Evolutionary conservation across 768 basidiomycete genomes (phyloP).

Genomic region (Rhizopogon vulgaris): DNA sequence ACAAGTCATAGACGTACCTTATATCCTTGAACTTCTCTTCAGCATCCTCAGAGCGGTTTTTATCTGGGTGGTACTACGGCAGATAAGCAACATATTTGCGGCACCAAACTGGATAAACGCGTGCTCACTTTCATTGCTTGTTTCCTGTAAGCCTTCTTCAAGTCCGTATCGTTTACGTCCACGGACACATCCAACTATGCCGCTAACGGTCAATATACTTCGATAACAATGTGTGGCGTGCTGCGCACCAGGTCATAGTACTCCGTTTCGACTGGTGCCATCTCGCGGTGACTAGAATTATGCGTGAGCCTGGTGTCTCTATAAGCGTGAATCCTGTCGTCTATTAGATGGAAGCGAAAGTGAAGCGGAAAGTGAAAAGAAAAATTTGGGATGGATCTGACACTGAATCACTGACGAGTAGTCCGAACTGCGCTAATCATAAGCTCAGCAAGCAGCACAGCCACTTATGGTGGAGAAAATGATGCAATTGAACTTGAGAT

Average conservation of each 20-base stretch:
- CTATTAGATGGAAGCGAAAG: slow-evolving; percentile 3
- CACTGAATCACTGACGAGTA: too few relatives aligned
- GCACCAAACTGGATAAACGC: not conserved
- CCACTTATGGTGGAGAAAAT: not conserved
- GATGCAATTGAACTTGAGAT: too few relatives aligned
- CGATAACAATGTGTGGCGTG: not conserved
- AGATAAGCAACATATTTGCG: not conserved
- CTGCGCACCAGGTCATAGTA: slow-evolving; percentile 77
- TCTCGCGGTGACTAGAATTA: slow-evolving; percentile 20
- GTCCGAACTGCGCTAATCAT: too few relatives aligned
- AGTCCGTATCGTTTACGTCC: slow-evolving; percentile 69
- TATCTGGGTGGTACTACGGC: slow-evolving; percentile 86
- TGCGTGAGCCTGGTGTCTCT: not conserved
- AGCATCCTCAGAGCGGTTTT: slow-evolving; percentile 88
- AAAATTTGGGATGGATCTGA: not conserved
- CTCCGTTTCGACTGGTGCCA: slow-evolving; percentile 88
- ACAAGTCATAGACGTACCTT: slow-evolving; percentile 43
- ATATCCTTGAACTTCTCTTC: slow-evolving; percentile 97
- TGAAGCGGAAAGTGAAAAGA: not conserved
- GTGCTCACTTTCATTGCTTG: slow-evolving; percentile 81
- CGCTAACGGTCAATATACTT: not conserved
- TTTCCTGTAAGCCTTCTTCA: slow-evolving; percentile 95
- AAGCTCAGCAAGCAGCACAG: not conserved
- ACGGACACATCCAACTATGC: slow-evolving; percentile 61
- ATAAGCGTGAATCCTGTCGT: slow-evolving; percentile 2